A percentile compares a stretch with the other conserved stretches of the same genome.
These are phyloP conservation scores for Fusarium fracticaudum DNA, from an alignment of 2,329 filamentous ascomycete species.

Conservation along the genomic window DNA sequence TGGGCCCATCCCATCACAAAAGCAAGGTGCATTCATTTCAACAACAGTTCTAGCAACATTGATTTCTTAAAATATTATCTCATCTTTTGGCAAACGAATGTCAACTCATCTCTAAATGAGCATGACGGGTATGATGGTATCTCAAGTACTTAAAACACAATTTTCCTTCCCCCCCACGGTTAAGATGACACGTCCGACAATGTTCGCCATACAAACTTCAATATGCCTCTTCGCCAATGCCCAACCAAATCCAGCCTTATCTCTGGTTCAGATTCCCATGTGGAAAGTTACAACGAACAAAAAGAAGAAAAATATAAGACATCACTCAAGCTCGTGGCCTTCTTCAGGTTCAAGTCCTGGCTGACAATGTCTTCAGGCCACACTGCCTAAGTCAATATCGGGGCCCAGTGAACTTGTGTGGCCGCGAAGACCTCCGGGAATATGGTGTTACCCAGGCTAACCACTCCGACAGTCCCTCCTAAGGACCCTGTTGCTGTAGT, in stretches of 20 bases:
- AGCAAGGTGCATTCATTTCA: constrained; percentile 9
- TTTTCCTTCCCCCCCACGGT: constrained; percentile 11
- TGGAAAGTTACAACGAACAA: neutral
- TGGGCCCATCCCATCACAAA: constrained; percentile 7
- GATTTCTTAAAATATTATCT: neutral
- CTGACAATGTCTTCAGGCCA: neutral
- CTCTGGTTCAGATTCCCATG: neutral
- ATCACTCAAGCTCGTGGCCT: neutral
- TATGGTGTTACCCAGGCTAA: constrained; percentile 13
- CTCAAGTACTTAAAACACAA: constrained; percentile 34
- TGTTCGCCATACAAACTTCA: constrained; percentile 19
- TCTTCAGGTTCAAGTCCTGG: neutral
- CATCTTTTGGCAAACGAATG: constrained; percentile 18
- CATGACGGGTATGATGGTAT: constrained; percentile 37
- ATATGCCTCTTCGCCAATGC: constrained; percentile 20
- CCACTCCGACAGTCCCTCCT: constrained; percentile 28
- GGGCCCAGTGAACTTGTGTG: constrained; percentile 2
- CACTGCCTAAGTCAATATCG: constrained; percentile 2
- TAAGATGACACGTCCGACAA: constrained; percentile 14
- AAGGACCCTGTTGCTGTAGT: constrained; percentile 46
- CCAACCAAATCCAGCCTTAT: neutral
- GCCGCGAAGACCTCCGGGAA: constrained; percentile 12
- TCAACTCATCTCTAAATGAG: constrained; percentile 18
- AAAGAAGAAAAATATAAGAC: neutral
- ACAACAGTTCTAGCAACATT: neutral